Conservation (phyloP, 345 rosid species). For the Dipteronia dyeriana region DNA sequence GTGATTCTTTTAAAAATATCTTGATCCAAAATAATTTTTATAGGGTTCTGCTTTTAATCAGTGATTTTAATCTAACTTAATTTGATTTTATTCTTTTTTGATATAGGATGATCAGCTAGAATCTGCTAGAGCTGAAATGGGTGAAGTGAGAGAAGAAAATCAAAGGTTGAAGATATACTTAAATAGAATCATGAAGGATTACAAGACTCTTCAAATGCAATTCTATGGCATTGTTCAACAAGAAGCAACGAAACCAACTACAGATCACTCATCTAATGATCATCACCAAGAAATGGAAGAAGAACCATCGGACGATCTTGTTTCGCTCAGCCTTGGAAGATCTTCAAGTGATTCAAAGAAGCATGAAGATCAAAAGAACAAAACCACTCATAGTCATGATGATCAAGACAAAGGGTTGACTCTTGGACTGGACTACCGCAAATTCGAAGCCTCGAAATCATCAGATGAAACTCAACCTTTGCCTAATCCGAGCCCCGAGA, state of each 20-base stretch:
- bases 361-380: slow-evolving; percentile 30
- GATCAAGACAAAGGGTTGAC: slow-evolving; percentile 29
- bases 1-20: background rate
- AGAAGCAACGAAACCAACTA: slow-evolving; percentile 31
- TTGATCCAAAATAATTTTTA: no score
- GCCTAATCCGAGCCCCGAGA: slow-evolving; percentile 33
- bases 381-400: background rate
- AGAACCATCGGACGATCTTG: slow-evolving; percentile 47
- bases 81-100: background rate
- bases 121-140: slow-evolving; percentile 70
- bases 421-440: slow-evolving; percentile 55
- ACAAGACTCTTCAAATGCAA: slow-evolving; percentile 57
- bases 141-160: slow-evolving; percentile 74
- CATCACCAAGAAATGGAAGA: slow-evolving; percentile 16
- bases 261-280: background rate
- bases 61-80: no score
- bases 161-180: slow-evolving; percentile 60
- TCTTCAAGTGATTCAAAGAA: slow-evolving; percentile 36
- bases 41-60: no score
- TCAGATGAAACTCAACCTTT: slow-evolving; percentile 30
- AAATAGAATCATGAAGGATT: slow-evolving; percentile 58
- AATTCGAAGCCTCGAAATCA: slow-evolving; percentile 40
- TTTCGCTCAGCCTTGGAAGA: slow-evolving; percentile 77
- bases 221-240: slow-evolving; percentile 44
- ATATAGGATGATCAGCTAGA: slow-evolving; percentile 53